Conservation (phyloP, 129 eudicot genomes). For the Chrysanthemum makinoi region DNA sequence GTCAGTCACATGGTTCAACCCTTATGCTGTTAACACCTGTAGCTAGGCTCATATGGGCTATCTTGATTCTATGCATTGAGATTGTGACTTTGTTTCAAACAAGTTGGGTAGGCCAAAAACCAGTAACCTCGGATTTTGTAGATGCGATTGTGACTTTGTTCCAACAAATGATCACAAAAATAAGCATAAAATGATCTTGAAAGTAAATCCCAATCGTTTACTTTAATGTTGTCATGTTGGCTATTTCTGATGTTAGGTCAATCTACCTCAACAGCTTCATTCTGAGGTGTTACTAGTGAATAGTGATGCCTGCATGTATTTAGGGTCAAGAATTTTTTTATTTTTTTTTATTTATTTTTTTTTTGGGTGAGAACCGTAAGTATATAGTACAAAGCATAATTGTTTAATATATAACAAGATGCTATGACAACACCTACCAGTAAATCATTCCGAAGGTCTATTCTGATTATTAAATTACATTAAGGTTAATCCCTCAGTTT, state of each 20-base stretch:
- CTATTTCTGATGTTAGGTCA: neutral
- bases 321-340: no score
- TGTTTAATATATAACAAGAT: neutral
- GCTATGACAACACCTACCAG: neutral
- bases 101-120: neutral
- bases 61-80: neutral
- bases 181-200: constrained; percentile 5
- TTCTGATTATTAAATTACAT: neutral
- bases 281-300: no score
- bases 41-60: neutral
- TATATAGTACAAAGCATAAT: no score
- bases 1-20: neutral
- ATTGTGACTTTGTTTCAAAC: neutral
- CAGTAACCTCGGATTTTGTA: neutral
- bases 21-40: neutral
- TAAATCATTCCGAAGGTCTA: neutral
- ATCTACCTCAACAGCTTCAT: neutral
- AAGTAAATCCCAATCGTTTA: neutral
- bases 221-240: neutral
- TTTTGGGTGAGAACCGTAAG: no score
- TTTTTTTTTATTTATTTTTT: no score
- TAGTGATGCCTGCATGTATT: no score
- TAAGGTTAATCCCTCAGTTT: neutral
- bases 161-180: neutral
- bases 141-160: no score